Conservation (phyloP, 345 rosid species). For the Salix exigua region DNA sequence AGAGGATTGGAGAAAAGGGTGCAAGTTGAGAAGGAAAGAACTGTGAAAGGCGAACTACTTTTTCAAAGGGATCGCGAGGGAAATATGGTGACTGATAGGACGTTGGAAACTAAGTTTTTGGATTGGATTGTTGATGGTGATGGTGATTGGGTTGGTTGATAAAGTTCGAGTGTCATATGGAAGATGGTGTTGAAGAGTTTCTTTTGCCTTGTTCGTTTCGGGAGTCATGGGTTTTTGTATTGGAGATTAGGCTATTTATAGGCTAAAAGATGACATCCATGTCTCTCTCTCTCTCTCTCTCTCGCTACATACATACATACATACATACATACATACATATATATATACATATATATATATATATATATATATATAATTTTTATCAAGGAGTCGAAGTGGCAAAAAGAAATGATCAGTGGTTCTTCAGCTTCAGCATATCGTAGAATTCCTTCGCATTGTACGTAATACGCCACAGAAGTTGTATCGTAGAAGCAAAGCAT, state of each 20-base stretch:
- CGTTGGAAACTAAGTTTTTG: background rate
- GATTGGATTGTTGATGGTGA: background rate
- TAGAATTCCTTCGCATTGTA: too few species aligned
- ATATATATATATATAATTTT: too few species aligned
- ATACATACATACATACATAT: too few species aligned
- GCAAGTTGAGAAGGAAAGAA: background rate
- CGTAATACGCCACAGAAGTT: too few species aligned
- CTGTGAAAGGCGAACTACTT: background rate
- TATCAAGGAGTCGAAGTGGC: too few species aligned
- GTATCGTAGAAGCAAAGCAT: too few species aligned
- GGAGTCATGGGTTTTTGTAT: background rate
- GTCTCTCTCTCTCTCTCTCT: too few species aligned
- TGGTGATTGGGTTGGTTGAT: background rate
- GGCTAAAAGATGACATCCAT: background rate
- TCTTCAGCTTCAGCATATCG: too few species aligned
- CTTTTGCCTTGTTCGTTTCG: background rate
- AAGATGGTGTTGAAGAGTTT: background rate
- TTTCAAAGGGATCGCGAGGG: background rate
- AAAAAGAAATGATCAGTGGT: too few species aligned
- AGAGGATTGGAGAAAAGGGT: background rate
- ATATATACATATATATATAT: too few species aligned
- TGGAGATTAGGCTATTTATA: background rate
- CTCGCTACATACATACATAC: too few species aligned
- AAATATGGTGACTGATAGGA: background rate
- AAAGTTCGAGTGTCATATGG: too few species aligned